A percentile compares a stretch with the other conserved stretches of the same genome.
Evolutionary conservation across 2,329 filamentous ascomycete genomes (phyloP).

Genomic region (Colletotrichum sp.): DNA sequence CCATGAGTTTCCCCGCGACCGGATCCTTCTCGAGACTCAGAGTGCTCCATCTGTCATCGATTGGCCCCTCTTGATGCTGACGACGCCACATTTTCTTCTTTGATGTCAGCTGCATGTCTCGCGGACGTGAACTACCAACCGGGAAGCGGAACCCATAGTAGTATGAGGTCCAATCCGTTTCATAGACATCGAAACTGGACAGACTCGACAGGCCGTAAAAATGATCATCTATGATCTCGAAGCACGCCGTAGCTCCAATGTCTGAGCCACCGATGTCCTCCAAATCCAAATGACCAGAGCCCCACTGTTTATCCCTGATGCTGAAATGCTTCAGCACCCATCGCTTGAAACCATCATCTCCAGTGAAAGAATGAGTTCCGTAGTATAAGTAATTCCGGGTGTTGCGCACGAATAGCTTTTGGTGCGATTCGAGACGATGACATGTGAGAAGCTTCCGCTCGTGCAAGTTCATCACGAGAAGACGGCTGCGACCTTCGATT

Average conservation of each 20-base stretch:
- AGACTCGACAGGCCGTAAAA: slow-evolving; percentile 76
- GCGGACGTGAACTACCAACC: slow-evolving; percentile 47
- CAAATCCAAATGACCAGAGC: slow-evolving; percentile 53
- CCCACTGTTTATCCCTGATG: slow-evolving; percentile 43
- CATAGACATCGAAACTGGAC: slow-evolving; percentile 63
- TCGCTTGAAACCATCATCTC: slow-evolving; percentile 58
- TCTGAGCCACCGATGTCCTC: slow-evolving; percentile 66
- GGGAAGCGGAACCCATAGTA: slow-evolving; percentile 71
- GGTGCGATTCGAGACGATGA: slow-evolving; percentile 45
- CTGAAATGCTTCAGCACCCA: slow-evolving; percentile 66
- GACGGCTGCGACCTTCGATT: slow-evolving; percentile 44
- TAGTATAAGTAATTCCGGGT: slow-evolving; percentile 65
- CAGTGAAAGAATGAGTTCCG: slow-evolving; percentile 63
- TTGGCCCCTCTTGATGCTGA: slow-evolving; percentile 70
- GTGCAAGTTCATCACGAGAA: slow-evolving; percentile 55
- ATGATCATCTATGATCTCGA: slow-evolving; percentile 68
- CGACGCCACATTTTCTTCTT: slow-evolving; percentile 64
- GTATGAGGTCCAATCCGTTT: slow-evolving; percentile 70
- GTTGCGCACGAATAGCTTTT: slow-evolving; percentile 71
- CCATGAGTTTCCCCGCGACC: slow-evolving; percentile 57
- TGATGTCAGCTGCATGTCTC: slow-evolving; percentile 40
- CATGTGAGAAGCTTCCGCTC: slow-evolving; percentile 41
- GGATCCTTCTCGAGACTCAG: slow-evolving; percentile 67
- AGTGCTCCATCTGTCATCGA: slow-evolving; percentile 76
- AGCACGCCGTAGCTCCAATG: slow-evolving; percentile 70